Base-by-base conservation (phyloP, 108 stramenopile species). In the Parmales sp. region DNA sequence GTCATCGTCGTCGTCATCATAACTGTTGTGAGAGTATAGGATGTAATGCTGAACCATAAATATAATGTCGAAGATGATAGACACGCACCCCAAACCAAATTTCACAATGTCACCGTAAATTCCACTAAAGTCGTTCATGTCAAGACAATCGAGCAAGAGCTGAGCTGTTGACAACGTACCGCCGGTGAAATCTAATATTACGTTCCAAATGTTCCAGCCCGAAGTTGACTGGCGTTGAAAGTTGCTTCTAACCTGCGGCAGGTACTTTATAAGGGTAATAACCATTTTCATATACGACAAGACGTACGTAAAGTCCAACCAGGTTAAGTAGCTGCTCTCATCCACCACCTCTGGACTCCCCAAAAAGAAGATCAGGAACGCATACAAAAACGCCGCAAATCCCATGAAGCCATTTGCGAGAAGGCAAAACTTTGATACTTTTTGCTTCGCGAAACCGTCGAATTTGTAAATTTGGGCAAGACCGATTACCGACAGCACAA, bases 121-220 rank as follows among this genome's bases (percentile, higher is more conserved):
- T 7, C 80, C 83, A 0, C 36, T 26, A 79, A 79, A 82, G 74
- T 82, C 74, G 23, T 64, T 45, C 0, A 41, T 25, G 18, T 39
- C 39, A 25, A 37, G 43, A 39, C 77, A 80, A 44, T 82, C 79
- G 16, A 82, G 73, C 20, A 84, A 29, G 22, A 82, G 79, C 69
- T 83, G 77, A 39, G 41, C 22, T 6, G 63, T 22, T n/a, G 60
- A 74, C 29, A 84, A 67, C 4, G 68, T n/a, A 0, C 83, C 81
- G 29, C 83, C 83, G 0, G 78, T 72, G 38, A 82, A 63, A 78
- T 84, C 83, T 0, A 84, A 75, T 9, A 80, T 60, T 25, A 82
- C 77, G 48, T 82, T 84, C 64, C 54, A 38, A n/a, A 84, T 69
- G 38, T 66, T 72, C 77, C 77, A 84, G 7, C 83, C 83, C 26